Percentiles rank a stretch among this genome's conserved stretches.
Evolutionary conservation across 202 grass and related monocot genomes (phyloP).

Genomic region (Musa balbisiana): DNA sequence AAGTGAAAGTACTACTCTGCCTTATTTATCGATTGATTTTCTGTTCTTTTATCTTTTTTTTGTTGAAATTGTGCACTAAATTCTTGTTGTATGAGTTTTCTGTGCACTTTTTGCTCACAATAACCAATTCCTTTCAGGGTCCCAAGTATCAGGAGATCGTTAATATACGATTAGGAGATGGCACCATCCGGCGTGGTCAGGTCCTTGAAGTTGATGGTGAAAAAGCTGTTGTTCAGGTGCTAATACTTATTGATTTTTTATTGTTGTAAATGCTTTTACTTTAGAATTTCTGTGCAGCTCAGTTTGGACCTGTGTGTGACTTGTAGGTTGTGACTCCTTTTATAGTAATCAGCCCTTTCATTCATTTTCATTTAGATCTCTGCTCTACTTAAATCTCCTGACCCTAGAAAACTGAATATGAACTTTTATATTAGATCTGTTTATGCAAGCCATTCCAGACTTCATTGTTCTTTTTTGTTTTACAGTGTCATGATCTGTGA

Average conservation of each 20-base stretch:
- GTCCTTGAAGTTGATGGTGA: conserved; percentile 98
- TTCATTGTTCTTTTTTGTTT: too few species aligned
- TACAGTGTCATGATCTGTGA: too few species aligned
- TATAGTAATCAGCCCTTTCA: too few species aligned
- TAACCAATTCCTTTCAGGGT: conserved; percentile 46
- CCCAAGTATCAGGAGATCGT: conserved; percentile 99
- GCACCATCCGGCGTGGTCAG: conserved; percentile 86
- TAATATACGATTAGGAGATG: conserved; percentile 95
- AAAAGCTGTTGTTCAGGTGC: conserved; percentile 96
- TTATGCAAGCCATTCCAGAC: too few species aligned
- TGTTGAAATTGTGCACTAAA: neutral
- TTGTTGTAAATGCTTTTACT: neutral
- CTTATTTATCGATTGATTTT: neutral
- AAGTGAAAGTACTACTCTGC: conserved; percentile 74
- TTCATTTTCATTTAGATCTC: too few species aligned
- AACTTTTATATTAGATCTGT: too few species aligned
- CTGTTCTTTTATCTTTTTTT: neutral
- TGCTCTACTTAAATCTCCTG: too few species aligned
- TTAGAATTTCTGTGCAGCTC: neutral
- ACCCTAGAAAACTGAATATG: too few species aligned
- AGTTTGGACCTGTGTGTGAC: neutral
- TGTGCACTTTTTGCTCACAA: neutral
- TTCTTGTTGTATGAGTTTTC: neutral
- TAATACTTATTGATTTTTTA: neutral
- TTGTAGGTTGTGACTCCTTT: too few species aligned